These are phyloP conservation scores for Colletotrichum gloeosporioides DNA, from an alignment of 2,329 filamentous ascomycete genomes.

Conservation along the genomic window DNA sequence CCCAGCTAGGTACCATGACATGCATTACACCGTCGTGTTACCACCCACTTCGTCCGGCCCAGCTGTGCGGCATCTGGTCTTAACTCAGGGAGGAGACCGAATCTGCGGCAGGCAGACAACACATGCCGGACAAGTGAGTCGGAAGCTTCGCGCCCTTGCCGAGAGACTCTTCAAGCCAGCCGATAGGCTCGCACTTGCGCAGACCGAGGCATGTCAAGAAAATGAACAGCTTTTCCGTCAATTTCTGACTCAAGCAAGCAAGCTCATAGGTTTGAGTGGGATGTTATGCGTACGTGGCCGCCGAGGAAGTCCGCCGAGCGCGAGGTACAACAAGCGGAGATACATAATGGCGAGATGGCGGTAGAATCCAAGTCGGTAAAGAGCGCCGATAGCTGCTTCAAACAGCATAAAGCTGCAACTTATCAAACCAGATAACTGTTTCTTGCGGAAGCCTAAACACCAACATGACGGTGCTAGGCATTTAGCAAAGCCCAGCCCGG, in stretches of 20 bases:
- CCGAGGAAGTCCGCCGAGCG: not conserved
- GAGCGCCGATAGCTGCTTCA: not conserved
- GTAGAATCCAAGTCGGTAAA: not conserved
- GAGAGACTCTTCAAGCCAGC: not conserved
- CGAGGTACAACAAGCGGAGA: not conserved
- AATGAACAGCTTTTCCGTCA: not conserved
- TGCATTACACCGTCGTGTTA: not conserved
- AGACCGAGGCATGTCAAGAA: not conserved
- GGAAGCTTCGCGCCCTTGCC: not conserved
- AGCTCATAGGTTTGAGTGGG: not conserved
- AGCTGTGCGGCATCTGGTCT: not conserved
- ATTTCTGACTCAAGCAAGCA: not conserved
- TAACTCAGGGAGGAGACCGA: not conserved
- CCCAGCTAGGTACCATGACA: not conserved
- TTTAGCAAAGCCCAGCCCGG: fast-evolving
- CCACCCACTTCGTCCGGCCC: not conserved
- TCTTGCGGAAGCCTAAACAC: not conserved
- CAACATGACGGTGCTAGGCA: not conserved
- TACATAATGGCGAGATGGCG: not conserved
- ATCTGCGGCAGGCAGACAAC: not conserved
- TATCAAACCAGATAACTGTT: not conserved
- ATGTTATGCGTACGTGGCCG: not conserved
- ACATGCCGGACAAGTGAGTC: not conserved
- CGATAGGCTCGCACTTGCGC: not conserved
- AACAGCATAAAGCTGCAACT: not conserved